Percentiles rank a stretch among this genome's conserved stretches.
Conservation (phyloP, 2,329 filamentous ascomycete genomes). For the Lachnellula hyalina region DNA sequence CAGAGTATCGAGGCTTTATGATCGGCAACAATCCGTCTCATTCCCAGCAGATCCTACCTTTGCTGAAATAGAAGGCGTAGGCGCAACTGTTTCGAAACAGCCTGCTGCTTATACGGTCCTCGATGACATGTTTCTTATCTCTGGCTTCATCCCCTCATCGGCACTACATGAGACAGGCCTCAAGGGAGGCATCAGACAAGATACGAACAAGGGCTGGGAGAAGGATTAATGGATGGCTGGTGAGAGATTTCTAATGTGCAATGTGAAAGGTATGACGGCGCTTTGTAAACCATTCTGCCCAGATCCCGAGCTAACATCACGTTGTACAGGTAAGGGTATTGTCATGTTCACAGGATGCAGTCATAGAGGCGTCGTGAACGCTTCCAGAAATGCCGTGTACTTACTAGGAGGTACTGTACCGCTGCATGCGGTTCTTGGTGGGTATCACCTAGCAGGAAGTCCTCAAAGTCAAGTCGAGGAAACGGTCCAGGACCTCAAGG, state of each 20-base stretch:
- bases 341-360: slow-evolving; percentile 52
- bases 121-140: slow-evolving; percentile 47
- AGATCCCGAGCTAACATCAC: background rate
- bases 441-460: slow-evolving; percentile 47
- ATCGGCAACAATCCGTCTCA: slow-evolving; percentile 38
- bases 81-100: slow-evolving; percentile 36
- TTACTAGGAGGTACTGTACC: slow-evolving; percentile 35
- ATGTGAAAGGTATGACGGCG: slow-evolving; percentile 40
- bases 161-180: slow-evolving; percentile 46
- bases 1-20: slow-evolving; percentile 44
- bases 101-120: slow-evolving; percentile 40
- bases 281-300: slow-evolving; percentile 1
- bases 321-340: slow-evolving; percentile 40
- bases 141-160: slow-evolving; percentile 45
- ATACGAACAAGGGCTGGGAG: slow-evolving; percentile 38
- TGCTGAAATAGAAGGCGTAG: slow-evolving; percentile 40
- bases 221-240: slow-evolving; percentile 46
- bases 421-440: slow-evolving; percentile 47
- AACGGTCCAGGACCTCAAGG: slow-evolving; percentile 44
- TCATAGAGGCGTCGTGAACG: slow-evolving; percentile 51
- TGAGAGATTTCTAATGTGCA: slow-evolving; percentile 49
- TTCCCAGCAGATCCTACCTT: slow-evolving; percentile 49
- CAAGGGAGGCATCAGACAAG: slow-evolving; percentile 38
- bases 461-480: slow-evolving; percentile 38
- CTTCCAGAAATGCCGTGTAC: slow-evolving; percentile 40